Base-by-base conservation (phyloP, 371 early-diverging fungal species). In the Apophysomyces sp. region DNA sequence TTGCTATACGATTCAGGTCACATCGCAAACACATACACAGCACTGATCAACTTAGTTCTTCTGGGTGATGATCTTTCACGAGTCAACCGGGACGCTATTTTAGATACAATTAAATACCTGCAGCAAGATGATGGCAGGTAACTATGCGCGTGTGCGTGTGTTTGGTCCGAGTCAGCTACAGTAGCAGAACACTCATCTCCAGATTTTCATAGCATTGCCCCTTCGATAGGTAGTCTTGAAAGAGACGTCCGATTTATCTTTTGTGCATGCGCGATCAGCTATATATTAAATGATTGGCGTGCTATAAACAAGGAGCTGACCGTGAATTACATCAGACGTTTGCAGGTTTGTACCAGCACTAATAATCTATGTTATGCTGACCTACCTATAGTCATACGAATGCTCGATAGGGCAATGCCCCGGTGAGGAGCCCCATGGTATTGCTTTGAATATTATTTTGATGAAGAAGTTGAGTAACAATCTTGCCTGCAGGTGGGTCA, bases 1-100 rank as follows among this genome's bases (percentile, higher is more conserved):
- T 41, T 74, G 54, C 74, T 73, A 6, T 76, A 83, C 52, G 84
- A 89, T 68, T 72, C 86, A 0, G 83, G 88, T 41, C 94, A 95
- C 76, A 70, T 96, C 24, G 92, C 98, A 4, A 92, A 91, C 70
- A 97, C 98, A 0, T 98, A 98, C 75, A 92, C 95, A 1, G 97
- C 98, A 1, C 74, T 98, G 18, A 58, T 84, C 2, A 76, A 74
- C 53, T 78, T 98, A 28, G 61, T 94, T 3, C 71, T 94, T 28
- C 85, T 98, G 29, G 94, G 95, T 29, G 98, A 98, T 68, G 94
- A 95, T 67, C 82, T 96, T 30, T 75, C 88, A 11, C 83, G 96
- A 7, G 96, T 98, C 16, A 86, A 95, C 68, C 75, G 77, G 34
- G 60, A 73, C 3, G 91, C 89, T 0, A 90, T 95, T 52, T 52